Conservation (phyloP, 2,329 filamentous ascomycete genomes). For the Fusarium sororula region DNA sequence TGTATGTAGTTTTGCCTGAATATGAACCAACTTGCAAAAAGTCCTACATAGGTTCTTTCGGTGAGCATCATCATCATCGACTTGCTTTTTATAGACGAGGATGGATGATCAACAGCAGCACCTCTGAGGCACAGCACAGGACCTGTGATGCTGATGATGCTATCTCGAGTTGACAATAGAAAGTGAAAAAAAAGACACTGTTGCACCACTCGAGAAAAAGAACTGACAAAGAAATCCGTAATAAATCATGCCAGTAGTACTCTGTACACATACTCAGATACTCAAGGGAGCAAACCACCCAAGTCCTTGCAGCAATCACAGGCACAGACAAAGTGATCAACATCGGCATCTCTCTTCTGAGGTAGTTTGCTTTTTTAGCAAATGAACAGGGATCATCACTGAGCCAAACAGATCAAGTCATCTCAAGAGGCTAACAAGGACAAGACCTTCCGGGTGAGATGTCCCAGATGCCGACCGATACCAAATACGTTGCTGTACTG, state of each 20-base stretch:
- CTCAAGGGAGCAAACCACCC: background rate
- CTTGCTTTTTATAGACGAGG: constrained; percentile 11
- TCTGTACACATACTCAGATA: background rate
- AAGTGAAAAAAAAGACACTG: background rate
- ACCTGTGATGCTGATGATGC: background rate
- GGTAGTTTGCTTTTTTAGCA: constrained; percentile 19
- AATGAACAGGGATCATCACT: background rate
- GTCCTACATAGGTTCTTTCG: background rate
- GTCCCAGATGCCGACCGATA: constrained; percentile 6
- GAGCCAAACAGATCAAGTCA: background rate
- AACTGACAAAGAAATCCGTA: background rate
- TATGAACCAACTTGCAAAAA: background rate
- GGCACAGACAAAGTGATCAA: background rate
- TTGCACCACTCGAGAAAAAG: background rate
- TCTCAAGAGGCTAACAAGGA: background rate
- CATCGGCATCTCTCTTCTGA: background rate
- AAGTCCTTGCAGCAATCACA: constrained; percentile 6
- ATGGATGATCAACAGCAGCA: constrained; percentile 4
- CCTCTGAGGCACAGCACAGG: constrained; percentile 17
- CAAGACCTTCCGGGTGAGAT: background rate
- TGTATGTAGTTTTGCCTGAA: constrained; percentile 1
- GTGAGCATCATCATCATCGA: background rate
- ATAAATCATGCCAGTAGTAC: background rate
- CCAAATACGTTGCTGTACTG: background rate
- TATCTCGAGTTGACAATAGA: background rate